phyloP scores from a whole-genome alignment of 2,329 filamentous ascomycete species.

The Colletotrichum cereale region DNA sequence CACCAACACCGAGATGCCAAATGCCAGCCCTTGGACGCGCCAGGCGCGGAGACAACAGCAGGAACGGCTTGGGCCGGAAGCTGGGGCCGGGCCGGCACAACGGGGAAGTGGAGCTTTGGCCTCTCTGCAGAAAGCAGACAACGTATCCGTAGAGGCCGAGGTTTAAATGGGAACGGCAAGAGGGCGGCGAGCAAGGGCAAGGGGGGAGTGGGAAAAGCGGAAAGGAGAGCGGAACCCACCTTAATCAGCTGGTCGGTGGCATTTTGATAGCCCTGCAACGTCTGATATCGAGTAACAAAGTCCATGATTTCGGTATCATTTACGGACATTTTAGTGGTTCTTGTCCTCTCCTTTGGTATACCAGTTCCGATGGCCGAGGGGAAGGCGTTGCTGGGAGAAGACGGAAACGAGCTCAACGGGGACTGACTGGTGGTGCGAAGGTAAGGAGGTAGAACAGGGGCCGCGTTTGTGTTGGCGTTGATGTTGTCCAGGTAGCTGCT shows the following conservation, averaged over 20 bases:
- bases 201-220: conserved; percentile 15
- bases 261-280: conserved; percentile 57
- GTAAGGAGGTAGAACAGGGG: conserved; percentile 30
- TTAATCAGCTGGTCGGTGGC: conserved; percentile 60
- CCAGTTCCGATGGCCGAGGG: conserved; percentile 26
- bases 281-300: conserved; percentile 62
- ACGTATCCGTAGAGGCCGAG: background rate
- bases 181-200: conserved; percentile 9
- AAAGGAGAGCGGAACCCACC: conserved; percentile 49
- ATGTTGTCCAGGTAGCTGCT: conserved; percentile 18
- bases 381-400: conserved; percentile 16
- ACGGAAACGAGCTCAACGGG: conserved; percentile 12
- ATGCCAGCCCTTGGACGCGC: background rate
- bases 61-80: background rate
- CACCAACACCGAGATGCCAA: background rate
- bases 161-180: conserved; percentile 9
- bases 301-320: conserved; percentile 52
- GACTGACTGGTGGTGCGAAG: conserved; percentile 24
- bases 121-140: conserved; percentile 18
- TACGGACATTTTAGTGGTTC: conserved; percentile 44
- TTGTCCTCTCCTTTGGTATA: conserved; percentile 17
- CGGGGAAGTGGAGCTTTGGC: conserved; percentile 21
- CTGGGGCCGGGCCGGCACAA: background rate
- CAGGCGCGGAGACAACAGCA: background rate
- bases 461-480: conserved; percentile 11